phyloP scores from a whole-genome alignment of 495 filamentous ascomycete species.

The Lasiosphaeria ovina region DNA sequence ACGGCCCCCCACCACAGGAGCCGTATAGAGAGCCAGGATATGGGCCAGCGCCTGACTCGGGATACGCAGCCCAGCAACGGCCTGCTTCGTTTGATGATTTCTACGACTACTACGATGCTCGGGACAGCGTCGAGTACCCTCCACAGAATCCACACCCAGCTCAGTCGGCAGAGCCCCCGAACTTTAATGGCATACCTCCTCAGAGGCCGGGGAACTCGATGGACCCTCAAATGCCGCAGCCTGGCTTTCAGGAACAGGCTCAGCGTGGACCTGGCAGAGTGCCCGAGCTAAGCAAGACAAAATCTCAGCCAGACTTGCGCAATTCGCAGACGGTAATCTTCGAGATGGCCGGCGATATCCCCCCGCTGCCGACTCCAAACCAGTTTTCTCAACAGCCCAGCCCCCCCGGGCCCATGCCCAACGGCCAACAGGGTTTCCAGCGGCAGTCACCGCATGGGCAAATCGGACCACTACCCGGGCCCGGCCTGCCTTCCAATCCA shows the following conservation, averaged over 20 bases:
- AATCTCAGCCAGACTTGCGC: slow-evolving; percentile 68
- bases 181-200: slow-evolving; percentile 66
- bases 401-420: slow-evolving; percentile 1
- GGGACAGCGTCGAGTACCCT: slow-evolving; percentile 26
- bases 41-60: slow-evolving; percentile 18
- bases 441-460: slow-evolving; percentile 28
- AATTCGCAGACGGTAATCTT: slow-evolving; percentile 63
- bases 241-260: slow-evolving; percentile 31
- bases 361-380: slow-evolving; percentile 43
- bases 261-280: slow-evolving; percentile 44
- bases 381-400: slow-evolving; percentile 35
- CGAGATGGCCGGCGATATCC: slow-evolving; percentile 65
- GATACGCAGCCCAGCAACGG: slow-evolving; percentile 27
- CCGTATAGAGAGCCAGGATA: slow-evolving; percentile 26
- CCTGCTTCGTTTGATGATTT: slow-evolving; percentile 48
- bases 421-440: slow-evolving; percentile 20
- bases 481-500: slow-evolving; percentile 34
- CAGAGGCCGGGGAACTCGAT: slow-evolving; percentile 46
- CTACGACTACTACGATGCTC: slow-evolving; percentile 55
- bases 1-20: slow-evolving; percentile 38
- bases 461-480: slow-evolving; percentile 26
- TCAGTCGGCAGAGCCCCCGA: slow-evolving; percentile 60
- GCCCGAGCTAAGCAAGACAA: slow-evolving; percentile 50
- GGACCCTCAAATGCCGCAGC: slow-evolving; percentile 42
- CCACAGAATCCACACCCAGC: slow-evolving; percentile 30